Conservation (phyloP, 148 eudicot genomes). For the Beta vulgaris region DNA sequence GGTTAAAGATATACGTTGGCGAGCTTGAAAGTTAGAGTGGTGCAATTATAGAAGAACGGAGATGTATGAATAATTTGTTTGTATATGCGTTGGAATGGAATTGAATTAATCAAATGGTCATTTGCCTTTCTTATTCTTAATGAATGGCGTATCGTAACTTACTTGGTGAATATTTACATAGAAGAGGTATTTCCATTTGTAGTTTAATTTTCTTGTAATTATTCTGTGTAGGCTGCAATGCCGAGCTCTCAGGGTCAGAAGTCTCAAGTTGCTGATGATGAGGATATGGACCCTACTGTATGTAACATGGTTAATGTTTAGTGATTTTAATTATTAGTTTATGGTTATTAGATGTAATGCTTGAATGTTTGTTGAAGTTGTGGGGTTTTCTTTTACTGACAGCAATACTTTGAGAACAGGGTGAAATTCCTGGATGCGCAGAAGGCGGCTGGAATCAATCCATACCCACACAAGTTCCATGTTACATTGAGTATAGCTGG, state of each 20-base stretch:
- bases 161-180: neutral
- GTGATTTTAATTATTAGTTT: neutral
- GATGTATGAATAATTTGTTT: neutral
- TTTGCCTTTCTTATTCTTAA: neutral
- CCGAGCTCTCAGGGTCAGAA: neutral
- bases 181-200: neutral
- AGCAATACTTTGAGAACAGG: slow-evolving; percentile 70
- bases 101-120: neutral
- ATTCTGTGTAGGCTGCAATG: slow-evolving; percentile 5
- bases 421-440: slow-evolving; percentile 39
- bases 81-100: neutral
- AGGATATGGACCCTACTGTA: neutral
- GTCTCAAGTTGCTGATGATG: neutral
- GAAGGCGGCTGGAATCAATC: slow-evolving; percentile 64
- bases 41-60: too few species aligned
- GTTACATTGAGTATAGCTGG: slow-evolving; percentile 46
- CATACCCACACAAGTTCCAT: slow-evolving; percentile 67
- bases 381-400: slow-evolving; percentile 23
- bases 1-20: too few species aligned
- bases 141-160: neutral
- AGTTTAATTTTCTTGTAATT: neutral
- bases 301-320: neutral
- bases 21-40: too few species aligned
- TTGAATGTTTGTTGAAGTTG: neutral
- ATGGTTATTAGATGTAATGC: neutral